Conservation (phyloP, 306 rosid species). For the Lotus japonicus region DNA sequence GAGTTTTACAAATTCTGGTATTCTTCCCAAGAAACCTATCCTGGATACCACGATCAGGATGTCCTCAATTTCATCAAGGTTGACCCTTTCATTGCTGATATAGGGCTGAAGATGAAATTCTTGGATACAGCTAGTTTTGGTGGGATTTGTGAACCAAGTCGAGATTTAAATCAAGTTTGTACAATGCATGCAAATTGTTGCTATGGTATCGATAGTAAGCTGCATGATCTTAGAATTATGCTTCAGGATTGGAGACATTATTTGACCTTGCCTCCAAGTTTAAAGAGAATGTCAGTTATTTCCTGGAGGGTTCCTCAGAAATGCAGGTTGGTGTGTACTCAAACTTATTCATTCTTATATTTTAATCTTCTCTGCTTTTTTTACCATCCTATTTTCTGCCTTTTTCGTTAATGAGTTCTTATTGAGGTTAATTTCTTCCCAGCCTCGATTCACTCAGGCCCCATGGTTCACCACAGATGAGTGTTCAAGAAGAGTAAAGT, state of each 20-base stretch:
- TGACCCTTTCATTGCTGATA: constrained; percentile 43
- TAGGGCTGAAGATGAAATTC: constrained; percentile 69
- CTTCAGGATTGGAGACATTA: constrained; percentile 77
- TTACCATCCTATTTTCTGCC: background rate
- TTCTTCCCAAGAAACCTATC: constrained; percentile 55
- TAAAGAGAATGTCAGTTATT: constrained; percentile 43
- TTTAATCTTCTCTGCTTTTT: background rate
- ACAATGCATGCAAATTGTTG: constrained; percentile 99
- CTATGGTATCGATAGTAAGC: constrained; percentile 70
- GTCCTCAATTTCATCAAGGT: constrained; percentile 82
- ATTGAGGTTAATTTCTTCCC: constrained; percentile 19
- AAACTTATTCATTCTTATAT: background rate
- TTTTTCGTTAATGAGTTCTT: background rate
- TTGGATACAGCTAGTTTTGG: constrained; percentile 92
- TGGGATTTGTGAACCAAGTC: constrained; percentile 94
- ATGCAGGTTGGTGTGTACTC: constrained; percentile 49
- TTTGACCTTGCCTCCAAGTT: constrained; percentile 57
- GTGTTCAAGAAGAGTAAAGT: constrained; percentile 25
- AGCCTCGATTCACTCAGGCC: constrained; percentile 47
- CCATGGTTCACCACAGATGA: constrained; percentile 24
- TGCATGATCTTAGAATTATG: constrained; percentile 76
- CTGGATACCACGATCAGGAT: constrained; percentile 95
- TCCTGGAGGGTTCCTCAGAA: constrained; percentile 88
- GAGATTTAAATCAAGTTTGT: constrained; percentile 79
- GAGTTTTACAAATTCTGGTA: constrained; percentile 83